Evolutionary conservation across 441 rosid genomes (phyloP).

Genomic region (Geranium incanum): DNA sequence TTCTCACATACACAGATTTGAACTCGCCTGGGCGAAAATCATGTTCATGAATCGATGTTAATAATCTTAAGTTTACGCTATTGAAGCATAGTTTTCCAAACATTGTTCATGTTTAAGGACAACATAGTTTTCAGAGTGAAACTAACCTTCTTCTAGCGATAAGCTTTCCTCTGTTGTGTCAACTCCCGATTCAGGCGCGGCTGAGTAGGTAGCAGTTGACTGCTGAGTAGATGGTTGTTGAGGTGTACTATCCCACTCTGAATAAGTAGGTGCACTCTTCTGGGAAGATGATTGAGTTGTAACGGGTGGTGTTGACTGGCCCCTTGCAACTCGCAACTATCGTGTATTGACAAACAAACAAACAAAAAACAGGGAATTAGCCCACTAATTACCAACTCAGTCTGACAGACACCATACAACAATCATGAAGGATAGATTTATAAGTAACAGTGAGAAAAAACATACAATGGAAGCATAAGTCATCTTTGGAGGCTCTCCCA

Average conservation of each 20-base stretch:
- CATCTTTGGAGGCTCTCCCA: conserved; percentile 44
- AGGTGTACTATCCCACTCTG: conserved; percentile 43
- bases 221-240: conserved; percentile 36
- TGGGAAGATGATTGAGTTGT: conserved; percentile 37
- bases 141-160: conserved; percentile 43
- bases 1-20: conserved; percentile 67
- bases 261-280: conserved; percentile 29
- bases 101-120: background rate
- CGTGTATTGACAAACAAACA: conserved; percentile 10
- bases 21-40: conserved; percentile 38
- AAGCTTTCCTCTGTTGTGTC: conserved; percentile 44
- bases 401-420: conserved; percentile 1
- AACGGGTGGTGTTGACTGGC: conserved; percentile 32
- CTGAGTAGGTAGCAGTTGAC: conserved; percentile 30
- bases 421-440: conserved; percentile 2
- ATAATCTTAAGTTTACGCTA: background rate
- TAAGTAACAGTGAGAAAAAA: conserved; percentile 10
- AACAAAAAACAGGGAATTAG: background rate
- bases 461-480: conserved; percentile 69
- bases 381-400: background rate
- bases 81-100: background rate
- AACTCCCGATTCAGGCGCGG: conserved; percentile 39
- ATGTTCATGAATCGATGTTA: conserved; percentile 10
- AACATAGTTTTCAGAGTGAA: background rate
- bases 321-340: conserved; percentile 53